Evolutionary conservation across 2,329 filamentous ascomycete genomes (phyloP).

Genomic region (Ophiostoma montium): DNA sequence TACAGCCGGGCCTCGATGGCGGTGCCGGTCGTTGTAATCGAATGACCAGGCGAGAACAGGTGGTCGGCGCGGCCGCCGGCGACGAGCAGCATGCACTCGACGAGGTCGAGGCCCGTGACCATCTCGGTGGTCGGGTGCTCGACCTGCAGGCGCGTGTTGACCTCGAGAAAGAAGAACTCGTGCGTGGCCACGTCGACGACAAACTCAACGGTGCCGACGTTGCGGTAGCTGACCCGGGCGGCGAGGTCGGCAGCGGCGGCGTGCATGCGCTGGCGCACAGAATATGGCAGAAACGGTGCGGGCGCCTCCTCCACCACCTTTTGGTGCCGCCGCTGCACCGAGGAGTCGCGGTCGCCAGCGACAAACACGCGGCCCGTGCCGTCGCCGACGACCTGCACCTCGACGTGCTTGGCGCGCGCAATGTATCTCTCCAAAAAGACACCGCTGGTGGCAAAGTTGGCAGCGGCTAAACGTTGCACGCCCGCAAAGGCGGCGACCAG

Average conservation of each 20-base stretch:
- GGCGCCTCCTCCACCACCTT: constrained; percentile 60
- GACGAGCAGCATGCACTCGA: constrained; percentile 33
- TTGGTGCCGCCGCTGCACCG: constrained; percentile 52
- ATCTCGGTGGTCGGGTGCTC: constrained; percentile 70
- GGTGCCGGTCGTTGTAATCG: constrained; percentile 8
- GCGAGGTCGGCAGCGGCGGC: constrained; percentile 14
- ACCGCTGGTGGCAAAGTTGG: constrained; percentile 45
- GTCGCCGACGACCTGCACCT: constrained; percentile 55
- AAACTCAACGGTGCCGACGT: constrained; percentile 41
- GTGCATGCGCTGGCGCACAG: constrained; percentile 17
- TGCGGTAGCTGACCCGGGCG: constrained; percentile 18
- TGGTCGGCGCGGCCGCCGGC: constrained; percentile 13
- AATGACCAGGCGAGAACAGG: not conserved
- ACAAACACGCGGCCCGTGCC: constrained; percentile 40
- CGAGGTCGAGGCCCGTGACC: constrained; percentile 60
- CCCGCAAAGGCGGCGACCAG: constrained; percentile 24
- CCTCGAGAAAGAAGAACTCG: constrained; percentile 69
- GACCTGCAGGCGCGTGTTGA: constrained; percentile 80
- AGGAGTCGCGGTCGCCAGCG: constrained; percentile 54
- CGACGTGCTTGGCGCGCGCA: constrained; percentile 47
- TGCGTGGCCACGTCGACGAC: constrained; percentile 70
- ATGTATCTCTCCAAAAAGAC: constrained; percentile 52
- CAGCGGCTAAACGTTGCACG: constrained; percentile 37
- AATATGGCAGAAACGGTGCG: constrained; percentile 38
- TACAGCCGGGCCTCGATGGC: constrained; percentile 25